phyloP scores from a whole-genome alignment of 192 early-diverging fungal genomes.

The Gamsiella multidivaricata region DNA sequence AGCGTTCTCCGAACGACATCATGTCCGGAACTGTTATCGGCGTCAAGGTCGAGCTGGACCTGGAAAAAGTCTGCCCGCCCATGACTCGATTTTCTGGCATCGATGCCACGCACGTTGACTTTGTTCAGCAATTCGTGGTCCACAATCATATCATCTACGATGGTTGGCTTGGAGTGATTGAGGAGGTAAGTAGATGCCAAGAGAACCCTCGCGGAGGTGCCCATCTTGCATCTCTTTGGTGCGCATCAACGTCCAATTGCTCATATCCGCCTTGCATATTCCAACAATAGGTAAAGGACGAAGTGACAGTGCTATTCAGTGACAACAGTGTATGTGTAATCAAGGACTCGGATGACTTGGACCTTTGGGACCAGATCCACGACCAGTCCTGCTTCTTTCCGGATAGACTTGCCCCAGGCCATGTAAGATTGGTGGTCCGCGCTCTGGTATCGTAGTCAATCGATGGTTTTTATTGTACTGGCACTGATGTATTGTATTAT shows the following conservation, averaged over 20 bases:
- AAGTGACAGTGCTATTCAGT: constrained; percentile 41
- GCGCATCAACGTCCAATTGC: background rate
- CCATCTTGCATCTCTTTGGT: background rate
- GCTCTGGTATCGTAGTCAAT: too few relatives aligned
- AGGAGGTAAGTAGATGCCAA: constrained; percentile 33
- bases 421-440: constrained; percentile 31
- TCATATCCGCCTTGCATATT: background rate
- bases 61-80: constrained; percentile 42
- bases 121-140: constrained; percentile 49
- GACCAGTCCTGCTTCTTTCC: constrained; percentile 54
- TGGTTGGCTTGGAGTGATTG: constrained; percentile 55
- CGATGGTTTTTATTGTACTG: too few relatives aligned
- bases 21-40: constrained; percentile 53
- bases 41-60: constrained; percentile 49
- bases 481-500: background rate
- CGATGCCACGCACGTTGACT: constrained; percentile 49
- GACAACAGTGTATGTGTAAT: constrained; percentile 44
- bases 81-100: constrained; percentile 44
- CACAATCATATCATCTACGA: constrained; percentile 53
- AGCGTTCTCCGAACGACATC: constrained; percentile 46
- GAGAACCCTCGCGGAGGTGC: too few relatives aligned
- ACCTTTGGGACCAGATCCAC: constrained; percentile 41
- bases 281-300: constrained; percentile 41
- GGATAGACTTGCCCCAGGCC: constrained; percentile 31
- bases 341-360: constrained; percentile 47